Evolutionary conservation across 306 rosid genomes (phyloP).

Genomic region (Cercis canadensis): DNA sequence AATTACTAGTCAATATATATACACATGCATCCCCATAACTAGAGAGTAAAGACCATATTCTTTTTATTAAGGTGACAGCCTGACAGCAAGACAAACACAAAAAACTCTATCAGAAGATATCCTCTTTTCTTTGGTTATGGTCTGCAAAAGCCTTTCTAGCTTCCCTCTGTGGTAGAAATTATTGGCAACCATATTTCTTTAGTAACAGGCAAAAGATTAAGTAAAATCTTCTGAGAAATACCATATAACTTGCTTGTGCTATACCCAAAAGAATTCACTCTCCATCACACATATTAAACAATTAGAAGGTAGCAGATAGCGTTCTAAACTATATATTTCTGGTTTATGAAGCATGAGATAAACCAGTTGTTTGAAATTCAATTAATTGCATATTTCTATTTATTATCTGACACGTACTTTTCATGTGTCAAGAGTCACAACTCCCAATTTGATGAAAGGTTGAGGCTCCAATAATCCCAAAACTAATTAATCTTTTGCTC

Average conservation of each 20-base stretch:
- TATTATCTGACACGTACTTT: background rate
- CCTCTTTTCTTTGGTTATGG: background rate
- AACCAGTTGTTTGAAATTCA: constrained; percentile 16
- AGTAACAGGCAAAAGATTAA: background rate
- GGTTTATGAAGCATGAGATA: background rate
- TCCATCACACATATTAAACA: too few species aligned
- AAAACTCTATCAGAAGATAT: constrained; percentile 8
- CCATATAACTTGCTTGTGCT: background rate
- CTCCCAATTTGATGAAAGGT: background rate
- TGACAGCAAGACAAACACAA: background rate
- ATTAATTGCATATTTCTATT: constrained; percentile 12
- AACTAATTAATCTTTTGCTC: background rate
- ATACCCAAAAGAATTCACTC: too few species aligned
- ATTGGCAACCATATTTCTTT: background rate
- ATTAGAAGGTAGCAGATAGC: background rate
- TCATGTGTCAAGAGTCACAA: background rate
- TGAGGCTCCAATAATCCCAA: background rate
- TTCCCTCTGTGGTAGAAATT: background rate
- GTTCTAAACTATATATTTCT: constrained; percentile 1
- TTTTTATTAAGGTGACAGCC: background rate
- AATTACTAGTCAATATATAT: background rate
- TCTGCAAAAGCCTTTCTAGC: background rate
- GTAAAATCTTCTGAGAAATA: background rate
- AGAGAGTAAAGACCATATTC: constrained; percentile 2
- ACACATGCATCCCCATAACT: background rate